A percentile compares a stretch with the other conserved stretches of the same genome.
Evolutionary conservation across 2,329 filamentous ascomycete species (phyloP).

Genomic region (Eutypa lata): DNA sequence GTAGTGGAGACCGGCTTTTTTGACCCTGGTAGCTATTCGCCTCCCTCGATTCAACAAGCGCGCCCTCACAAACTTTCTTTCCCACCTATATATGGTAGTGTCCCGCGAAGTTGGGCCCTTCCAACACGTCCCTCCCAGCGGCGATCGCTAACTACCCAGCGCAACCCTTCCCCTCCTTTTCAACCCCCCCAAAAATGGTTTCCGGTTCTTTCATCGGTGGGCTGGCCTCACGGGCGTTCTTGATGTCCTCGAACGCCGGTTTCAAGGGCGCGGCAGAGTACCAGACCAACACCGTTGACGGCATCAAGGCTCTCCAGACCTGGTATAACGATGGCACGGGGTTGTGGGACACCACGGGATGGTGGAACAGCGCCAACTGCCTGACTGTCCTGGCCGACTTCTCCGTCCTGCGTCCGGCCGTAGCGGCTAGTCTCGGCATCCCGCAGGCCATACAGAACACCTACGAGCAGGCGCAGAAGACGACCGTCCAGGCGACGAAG

Average conservation of each 20-base stretch:
- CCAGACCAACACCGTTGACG: slow-evolving; percentile 21
- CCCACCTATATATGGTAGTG: background rate
- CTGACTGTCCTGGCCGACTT: slow-evolving; percentile 51
- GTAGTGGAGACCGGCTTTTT: background rate
- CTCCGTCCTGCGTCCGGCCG: slow-evolving; percentile 12
- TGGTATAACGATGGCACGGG: slow-evolving; percentile 54
- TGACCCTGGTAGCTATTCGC: background rate
- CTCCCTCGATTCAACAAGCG: no score
- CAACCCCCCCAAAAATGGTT: slow-evolving; percentile 22
- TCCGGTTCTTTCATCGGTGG: slow-evolving; percentile 25
- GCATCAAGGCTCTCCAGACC: slow-evolving; percentile 38
- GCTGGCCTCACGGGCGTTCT: slow-evolving; percentile 26
- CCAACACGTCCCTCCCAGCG: background rate
- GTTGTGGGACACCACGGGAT: slow-evolving; percentile 53
- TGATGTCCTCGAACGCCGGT: slow-evolving; percentile 25
- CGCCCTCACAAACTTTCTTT: background rate
- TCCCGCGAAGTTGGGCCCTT: background rate
- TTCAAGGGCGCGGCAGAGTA: slow-evolving; percentile 20
- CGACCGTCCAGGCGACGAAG: slow-evolving; percentile 22
- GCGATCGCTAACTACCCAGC: background rate
- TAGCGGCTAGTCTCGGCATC: slow-evolving; percentile 16
- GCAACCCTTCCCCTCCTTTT: background rate
- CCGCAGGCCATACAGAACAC: slow-evolving; percentile 29
- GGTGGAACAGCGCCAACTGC: slow-evolving; percentile 62
- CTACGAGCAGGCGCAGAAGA: slow-evolving; percentile 27